Percentiles rank a stretch among this genome's conserved stretches.
phyloP scores from a whole-genome alignment of 495 filamentous ascomycete species.

The Tuber aestivum region DNA sequence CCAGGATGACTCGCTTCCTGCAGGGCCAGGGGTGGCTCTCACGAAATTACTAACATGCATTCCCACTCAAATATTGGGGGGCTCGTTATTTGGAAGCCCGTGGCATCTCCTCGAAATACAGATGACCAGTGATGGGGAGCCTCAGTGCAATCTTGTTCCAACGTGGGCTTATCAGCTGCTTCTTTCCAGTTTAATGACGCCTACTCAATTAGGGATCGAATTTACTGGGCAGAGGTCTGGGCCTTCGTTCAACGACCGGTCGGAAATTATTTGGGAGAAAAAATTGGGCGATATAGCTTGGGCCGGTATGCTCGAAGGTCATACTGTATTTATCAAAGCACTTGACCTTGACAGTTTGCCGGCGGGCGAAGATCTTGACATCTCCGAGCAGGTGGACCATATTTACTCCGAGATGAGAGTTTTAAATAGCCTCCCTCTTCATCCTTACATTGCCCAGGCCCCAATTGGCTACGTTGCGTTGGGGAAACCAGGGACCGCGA shows the following conservation, averaged over 20 bases:
- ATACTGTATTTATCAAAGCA: constrained; percentile 25
- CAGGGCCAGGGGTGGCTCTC: background rate
- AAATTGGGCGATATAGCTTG: constrained; percentile 21
- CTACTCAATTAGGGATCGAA: constrained; percentile 16
- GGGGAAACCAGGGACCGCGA: constrained; percentile 15
- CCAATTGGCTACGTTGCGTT: constrained; percentile 32
- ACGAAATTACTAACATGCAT: background rate
- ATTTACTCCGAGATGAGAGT: constrained; percentile 30
- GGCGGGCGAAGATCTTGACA: background rate
- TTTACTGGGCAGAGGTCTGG: background rate
- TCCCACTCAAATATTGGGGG: constrained; percentile 3
- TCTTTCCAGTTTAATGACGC: constrained; percentile 20
- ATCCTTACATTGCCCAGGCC: constrained; percentile 19
- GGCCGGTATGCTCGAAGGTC: constrained; percentile 20
- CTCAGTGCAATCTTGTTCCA: constrained; percentile 15
- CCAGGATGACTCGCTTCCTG: background rate
- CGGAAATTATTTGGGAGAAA: constrained; percentile 15
- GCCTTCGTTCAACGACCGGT: constrained; percentile 5
- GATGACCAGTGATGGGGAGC: constrained; percentile 1
- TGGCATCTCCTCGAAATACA: constrained; percentile 32
- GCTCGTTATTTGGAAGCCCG: constrained; percentile 24
- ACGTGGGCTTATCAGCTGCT: constrained; percentile 27
- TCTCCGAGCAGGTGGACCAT: constrained; percentile 14
- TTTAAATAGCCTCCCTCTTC: constrained; percentile 18
- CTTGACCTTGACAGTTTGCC: constrained; percentile 11